A percentile compares a stretch with the other conserved stretches of the same genome.
Evolutionary conservation across 805 yeast genomes (phyloP).

Genomic region (Ogataea allantospora): DNA sequence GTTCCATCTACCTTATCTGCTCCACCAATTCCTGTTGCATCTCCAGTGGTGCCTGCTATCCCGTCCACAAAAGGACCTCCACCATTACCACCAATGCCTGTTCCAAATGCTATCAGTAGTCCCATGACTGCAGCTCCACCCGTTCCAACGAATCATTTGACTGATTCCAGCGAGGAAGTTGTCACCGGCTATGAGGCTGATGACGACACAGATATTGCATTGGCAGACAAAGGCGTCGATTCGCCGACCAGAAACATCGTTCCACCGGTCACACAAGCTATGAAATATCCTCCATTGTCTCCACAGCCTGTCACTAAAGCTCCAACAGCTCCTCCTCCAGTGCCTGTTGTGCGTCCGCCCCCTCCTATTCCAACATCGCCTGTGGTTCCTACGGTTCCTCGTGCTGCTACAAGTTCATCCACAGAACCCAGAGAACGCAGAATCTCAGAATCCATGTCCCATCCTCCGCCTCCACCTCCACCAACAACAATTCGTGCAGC

Average conservation of each 20-base stretch:
- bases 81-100: constrained; percentile 18
- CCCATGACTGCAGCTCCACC: constrained; percentile 1
- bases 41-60: background rate
- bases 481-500: constrained; percentile 14
- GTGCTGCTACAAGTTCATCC: constrained; percentile 20
- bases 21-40: no score
- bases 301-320: constrained; percentile 23
- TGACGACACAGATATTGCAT: constrained; percentile 42
- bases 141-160: constrained; percentile 4
- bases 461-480: constrained; percentile 17
- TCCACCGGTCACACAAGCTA: constrained; percentile 13
- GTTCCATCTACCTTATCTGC: background rate
- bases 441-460: constrained; percentile 15
- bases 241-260: constrained; percentile 9
- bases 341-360: constrained; percentile 6
- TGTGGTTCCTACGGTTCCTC: constrained; percentile 25
- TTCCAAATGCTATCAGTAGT: constrained; percentile 6
- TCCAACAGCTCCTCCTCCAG: constrained; percentile 13
- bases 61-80: constrained; percentile 7
- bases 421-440: constrained; percentile 24
- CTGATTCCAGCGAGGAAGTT: constrained; percentile 20
- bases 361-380: constrained; percentile 14
- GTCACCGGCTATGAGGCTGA: constrained; percentile 73
- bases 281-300: constrained; percentile 7
- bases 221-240: constrained; percentile 9